These are phyloP conservation scores for Cymodocea nodosa DNA, from an alignment of 116 monocot genomes.

Conservation along the genomic window DNA sequence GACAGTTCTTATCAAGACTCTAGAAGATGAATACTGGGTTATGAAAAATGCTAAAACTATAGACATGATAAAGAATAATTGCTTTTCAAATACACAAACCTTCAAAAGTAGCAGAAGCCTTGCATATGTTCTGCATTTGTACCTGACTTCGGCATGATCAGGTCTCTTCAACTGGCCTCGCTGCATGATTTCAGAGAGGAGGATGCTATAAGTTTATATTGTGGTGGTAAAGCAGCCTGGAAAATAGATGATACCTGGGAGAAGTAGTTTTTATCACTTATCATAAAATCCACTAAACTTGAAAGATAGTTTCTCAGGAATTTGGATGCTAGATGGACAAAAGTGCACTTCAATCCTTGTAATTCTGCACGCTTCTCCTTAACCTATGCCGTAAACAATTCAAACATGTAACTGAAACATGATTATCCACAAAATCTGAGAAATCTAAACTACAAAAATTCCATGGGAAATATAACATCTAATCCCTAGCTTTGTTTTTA, in stretches of 20 bases:
- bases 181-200: conserved; percentile 34
- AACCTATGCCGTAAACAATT: conserved; percentile 35
- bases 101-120: conserved; percentile 89
- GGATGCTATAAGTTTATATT: neutral
- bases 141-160: conserved; percentile 94
- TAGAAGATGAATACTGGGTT: conserved; percentile 14
- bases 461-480: neutral
- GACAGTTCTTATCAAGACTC: conserved; percentile 95
- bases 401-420: neutral
- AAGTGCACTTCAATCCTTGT: conserved; percentile 66
- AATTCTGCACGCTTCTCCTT: conserved; percentile 85
- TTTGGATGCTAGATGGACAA: conserved; percentile 84
- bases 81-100: conserved; percentile 22
- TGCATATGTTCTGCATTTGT: conserved; percentile 97
- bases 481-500: neutral
- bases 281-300: conserved; percentile 91
- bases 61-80: neutral
- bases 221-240: neutral
- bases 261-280: conserved; percentile 94
- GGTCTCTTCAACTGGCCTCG: conserved; percentile 92
- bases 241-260: conserved; percentile 52
- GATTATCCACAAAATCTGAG: neutral
- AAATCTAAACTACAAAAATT: neutral
- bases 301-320: conserved; percentile 92
- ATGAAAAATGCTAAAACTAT: neutral